Conservation (phyloP, 257 asterid genomes). For the Fraxinus cuspidata region DNA sequence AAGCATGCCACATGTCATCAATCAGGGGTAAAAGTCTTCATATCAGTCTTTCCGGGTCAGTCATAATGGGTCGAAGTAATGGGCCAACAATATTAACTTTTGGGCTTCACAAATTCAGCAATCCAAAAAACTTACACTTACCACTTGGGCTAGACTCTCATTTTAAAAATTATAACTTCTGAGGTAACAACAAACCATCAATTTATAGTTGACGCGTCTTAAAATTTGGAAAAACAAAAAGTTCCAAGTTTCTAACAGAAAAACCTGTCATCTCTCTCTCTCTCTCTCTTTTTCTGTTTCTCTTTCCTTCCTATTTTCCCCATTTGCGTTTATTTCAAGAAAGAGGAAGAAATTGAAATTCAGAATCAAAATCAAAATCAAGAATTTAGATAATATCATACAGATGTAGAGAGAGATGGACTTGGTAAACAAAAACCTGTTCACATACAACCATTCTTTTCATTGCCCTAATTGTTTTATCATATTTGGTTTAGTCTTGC, state of each 20-base stretch:
- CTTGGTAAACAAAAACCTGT: conserved; percentile 6
- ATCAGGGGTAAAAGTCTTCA: too few relatives aligned
- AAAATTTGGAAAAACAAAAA: conserved; percentile 18
- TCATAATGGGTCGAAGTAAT: too few relatives aligned
- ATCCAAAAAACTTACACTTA: too few relatives aligned
- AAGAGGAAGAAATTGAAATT: conserved; percentile 13
- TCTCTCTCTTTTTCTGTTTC: conserved; percentile 10
- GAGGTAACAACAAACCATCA: too few relatives aligned
- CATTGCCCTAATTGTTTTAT: conserved; percentile 21
- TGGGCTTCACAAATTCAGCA: too few relatives aligned
- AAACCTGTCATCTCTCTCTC: conserved; percentile 36
- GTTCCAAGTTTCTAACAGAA: conserved; percentile 35
- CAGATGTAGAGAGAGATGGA: conserved; percentile 8
- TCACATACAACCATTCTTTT: conserved; percentile 17
- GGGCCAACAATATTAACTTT: too few relatives aligned
- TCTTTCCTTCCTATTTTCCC: conserved; percentile 1
- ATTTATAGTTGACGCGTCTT: too few relatives aligned
- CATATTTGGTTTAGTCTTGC: neutral
- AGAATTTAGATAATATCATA: neutral
- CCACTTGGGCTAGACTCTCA: too few relatives aligned
- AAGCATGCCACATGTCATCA: too few relatives aligned
- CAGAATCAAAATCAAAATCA: conserved; percentile 22
- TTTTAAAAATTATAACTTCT: too few relatives aligned
- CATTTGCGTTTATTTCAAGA: conserved; percentile 24
- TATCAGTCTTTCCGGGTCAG: too few relatives aligned